Conservation (phyloP, 805 yeast species). For the Candida railenensis region DNA sequence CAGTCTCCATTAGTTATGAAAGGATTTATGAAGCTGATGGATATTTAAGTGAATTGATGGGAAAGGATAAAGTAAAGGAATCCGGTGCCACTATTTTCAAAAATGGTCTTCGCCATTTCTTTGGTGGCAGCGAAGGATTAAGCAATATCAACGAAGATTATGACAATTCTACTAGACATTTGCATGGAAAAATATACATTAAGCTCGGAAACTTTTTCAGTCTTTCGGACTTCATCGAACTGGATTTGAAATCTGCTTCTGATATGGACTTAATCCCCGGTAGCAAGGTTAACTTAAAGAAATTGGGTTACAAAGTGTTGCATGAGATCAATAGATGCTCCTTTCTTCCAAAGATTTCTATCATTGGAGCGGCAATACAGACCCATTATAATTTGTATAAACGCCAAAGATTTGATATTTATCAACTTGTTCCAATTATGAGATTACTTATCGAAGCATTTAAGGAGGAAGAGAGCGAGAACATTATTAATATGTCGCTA, state of each 20-base stretch:
- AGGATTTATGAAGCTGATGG: slow-evolving; percentile 56
- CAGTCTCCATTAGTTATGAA: slow-evolving; percentile 60
- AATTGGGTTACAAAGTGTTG: slow-evolving; percentile 53
- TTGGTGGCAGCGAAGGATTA: slow-evolving; percentile 8
- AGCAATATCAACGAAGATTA: slow-evolving; percentile 19
- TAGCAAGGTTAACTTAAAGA: slow-evolving; percentile 34
- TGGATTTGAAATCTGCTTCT: slow-evolving; percentile 8
- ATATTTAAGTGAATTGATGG: slow-evolving; percentile 55
- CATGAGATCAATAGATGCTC: slow-evolving; percentile 51
- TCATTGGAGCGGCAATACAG: slow-evolving; percentile 48
- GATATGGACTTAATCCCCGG: slow-evolving; percentile 8
- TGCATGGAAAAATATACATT: slow-evolving; percentile 38
- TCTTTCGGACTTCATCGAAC: slow-evolving; percentile 24
- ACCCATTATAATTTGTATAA: slow-evolving; percentile 26
- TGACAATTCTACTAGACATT: slow-evolving; percentile 25
- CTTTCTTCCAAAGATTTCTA: slow-evolving; percentile 52
- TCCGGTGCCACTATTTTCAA: slow-evolving; percentile 38
- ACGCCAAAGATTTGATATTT: slow-evolving; percentile 15
- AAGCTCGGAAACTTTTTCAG: slow-evolving; percentile 33
- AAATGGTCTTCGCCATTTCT: slow-evolving; percentile 33
- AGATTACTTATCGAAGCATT: slow-evolving; percentile 21
- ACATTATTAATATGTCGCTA: slow-evolving; percentile 21
- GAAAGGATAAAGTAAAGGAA: slow-evolving; percentile 56
- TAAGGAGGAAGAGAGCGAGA: slow-evolving; percentile 14
- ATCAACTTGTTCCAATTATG: slow-evolving; percentile 29